phyloP scores from a whole-genome alignment of 2,329 filamentous ascomycete genomes.

The Paramyrothecium sp. region DNA sequence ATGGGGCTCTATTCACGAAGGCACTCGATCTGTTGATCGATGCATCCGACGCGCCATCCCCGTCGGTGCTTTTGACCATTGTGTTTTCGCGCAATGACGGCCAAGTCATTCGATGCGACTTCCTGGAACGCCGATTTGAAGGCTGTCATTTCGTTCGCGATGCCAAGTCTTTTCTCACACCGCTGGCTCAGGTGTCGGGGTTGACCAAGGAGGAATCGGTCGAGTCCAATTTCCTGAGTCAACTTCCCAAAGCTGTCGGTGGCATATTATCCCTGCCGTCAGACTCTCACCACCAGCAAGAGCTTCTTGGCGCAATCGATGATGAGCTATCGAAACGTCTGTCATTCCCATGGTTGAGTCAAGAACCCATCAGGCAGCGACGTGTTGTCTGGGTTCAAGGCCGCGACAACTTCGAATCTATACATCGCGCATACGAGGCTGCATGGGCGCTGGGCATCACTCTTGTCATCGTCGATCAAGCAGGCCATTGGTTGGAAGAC shows the following conservation, averaged over 20 bases:
- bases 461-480: slow-evolving; percentile 32
- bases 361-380: background rate
- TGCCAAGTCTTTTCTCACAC: background rate
- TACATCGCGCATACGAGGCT: slow-evolving; percentile 11
- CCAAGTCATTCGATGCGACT: background rate
- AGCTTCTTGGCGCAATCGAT: background rate
- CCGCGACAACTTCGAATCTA: slow-evolving; percentile 7
- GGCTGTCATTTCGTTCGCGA: background rate
- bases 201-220: background rate
- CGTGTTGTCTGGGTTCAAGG: slow-evolving; percentile 10
- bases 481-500: slow-evolving; percentile 36
- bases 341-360: background rate
- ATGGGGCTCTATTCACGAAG: background rate
- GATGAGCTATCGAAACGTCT: background rate
- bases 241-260: background rate
- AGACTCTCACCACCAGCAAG: background rate
- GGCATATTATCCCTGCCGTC: background rate
- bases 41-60: background rate
- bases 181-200: background rate
- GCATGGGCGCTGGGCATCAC: slow-evolving; percentile 32
- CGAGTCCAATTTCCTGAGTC: background rate
- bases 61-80: background rate
- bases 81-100: background rate
- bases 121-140: background rate
- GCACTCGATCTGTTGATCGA: background rate